phyloP scores from a whole-genome alignment of 2,329 filamentous ascomycete genomes.

The Neospermospora avenae region DNA sequence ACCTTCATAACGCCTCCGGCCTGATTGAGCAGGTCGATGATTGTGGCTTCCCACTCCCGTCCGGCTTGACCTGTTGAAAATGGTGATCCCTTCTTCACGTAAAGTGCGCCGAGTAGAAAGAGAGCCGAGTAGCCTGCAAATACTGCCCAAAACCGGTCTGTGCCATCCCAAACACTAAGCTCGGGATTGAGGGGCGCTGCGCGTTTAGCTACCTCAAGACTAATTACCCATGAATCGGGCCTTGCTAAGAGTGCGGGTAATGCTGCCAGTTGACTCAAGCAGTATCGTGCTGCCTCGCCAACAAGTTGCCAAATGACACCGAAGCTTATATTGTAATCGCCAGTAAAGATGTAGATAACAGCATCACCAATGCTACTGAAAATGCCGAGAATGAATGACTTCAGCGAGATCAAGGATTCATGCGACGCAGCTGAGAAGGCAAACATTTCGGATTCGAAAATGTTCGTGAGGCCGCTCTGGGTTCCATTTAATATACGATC shows the following conservation, averaged over 20 bases:
- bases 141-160: constrained; percentile 68
- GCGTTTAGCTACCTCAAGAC: constrained; percentile 45
- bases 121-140: constrained; percentile 77
- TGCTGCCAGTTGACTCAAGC: constrained; percentile 27
- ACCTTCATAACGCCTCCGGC: constrained; percentile 97
- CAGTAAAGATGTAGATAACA: constrained; percentile 45
- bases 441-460: constrained; percentile 59
- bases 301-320: constrained; percentile 8
- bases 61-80: constrained; percentile 57
- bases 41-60: constrained; percentile 67
- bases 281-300: constrained; percentile 3
- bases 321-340: constrained; percentile 38
- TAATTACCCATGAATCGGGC: constrained; percentile 57
- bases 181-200: constrained; percentile 45
- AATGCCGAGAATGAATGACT: constrained; percentile 46
- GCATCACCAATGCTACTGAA: constrained; percentile 40
- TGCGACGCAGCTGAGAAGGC: constrained; percentile 76
- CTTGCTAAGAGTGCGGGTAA: constrained; percentile 40
- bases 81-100: constrained; percentile 70
- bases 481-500: constrained; percentile 47
- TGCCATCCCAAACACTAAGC: constrained; percentile 64
- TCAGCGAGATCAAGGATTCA: constrained; percentile 60
- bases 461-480: constrained; percentile 44
- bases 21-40: constrained; percentile 84
- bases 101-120: constrained; percentile 70